A percentile compares a stretch with the other conserved stretches of the same genome.
Evolutionary conservation across 1,284 basidiomycete species (phyloP).

Genomic region (Rhodotorula sp.): DNA sequence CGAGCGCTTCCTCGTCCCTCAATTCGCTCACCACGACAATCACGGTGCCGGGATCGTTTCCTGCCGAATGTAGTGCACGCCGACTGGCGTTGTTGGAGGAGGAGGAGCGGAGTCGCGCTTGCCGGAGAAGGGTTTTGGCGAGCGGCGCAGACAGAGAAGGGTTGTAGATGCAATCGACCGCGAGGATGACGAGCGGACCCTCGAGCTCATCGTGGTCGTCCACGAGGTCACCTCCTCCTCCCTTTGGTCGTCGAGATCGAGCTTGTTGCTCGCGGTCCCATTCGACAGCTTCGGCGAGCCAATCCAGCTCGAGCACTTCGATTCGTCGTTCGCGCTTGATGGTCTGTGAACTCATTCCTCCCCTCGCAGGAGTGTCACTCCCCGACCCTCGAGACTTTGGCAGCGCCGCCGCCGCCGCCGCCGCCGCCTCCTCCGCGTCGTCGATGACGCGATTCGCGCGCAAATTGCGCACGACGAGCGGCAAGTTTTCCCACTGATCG

Average conservation of each 20-base stretch:
- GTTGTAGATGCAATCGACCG: constrained; percentile 42
- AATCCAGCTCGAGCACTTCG: constrained; percentile 10
- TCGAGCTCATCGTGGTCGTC: neutral
- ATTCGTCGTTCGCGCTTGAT: neutral
- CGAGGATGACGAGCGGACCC: constrained; percentile 23
- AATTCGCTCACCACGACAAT: constrained; percentile 34
- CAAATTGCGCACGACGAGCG: constrained; percentile 32
- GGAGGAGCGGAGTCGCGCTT: neutral
- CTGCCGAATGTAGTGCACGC: no score
- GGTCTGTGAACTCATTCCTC: neutral
- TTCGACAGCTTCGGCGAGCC: neutral
- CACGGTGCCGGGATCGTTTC: neutral
- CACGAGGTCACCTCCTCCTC: neutral
- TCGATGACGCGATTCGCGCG: constrained; percentile 13
- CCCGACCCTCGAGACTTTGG: no score
- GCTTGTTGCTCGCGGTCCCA: neutral
- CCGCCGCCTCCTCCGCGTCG: no score
- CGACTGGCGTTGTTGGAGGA: no score
- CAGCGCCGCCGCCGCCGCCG: no score
- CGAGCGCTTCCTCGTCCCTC: constrained; percentile 34
- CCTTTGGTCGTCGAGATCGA: no score
- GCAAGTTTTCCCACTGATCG: constrained; percentile 34
- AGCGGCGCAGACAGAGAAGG: constrained; percentile 30
- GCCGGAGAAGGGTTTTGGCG: constrained; percentile 23
- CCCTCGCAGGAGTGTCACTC: no score